Evolutionary conservation across 129 eudicot genomes (phyloP).

Genomic region (Oenanthe sinensis): DNA sequence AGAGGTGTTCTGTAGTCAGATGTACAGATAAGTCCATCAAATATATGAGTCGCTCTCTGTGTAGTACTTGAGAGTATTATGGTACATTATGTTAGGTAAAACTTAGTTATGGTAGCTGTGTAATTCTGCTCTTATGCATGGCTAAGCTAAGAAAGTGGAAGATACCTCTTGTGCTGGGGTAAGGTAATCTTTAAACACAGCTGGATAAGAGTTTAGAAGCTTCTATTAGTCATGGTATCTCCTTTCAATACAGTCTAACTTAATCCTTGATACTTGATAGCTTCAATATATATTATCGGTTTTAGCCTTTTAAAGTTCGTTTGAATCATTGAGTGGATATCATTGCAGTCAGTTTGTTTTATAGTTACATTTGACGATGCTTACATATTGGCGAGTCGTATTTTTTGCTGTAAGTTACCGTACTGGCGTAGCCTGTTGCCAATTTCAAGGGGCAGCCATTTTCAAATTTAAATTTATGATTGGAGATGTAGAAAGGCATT

Average conservation of each 20-base stretch:
- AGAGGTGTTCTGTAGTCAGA: not conserved
- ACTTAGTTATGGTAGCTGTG: not conserved
- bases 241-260: not conserved
- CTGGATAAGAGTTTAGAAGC: not conserved
- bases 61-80: not conserved
- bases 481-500: not conserved
- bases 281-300: not conserved
- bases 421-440: not conserved
- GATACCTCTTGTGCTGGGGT: not conserved
- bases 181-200: not conserved
- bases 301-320: not conserved
- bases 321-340: not conserved
- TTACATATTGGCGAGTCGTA: not conserved
- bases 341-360: not conserved
- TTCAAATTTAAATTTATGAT: not conserved
- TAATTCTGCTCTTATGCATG: not conserved
- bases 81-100: not conserved
- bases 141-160: not conserved
- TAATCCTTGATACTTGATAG: not conserved
- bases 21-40: slow-evolving; percentile 6
- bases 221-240: not conserved
- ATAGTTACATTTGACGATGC: not conserved
- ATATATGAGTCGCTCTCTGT: not conserved
- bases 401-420: not conserved
- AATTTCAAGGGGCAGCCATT: not conserved